These are phyloP conservation scores for Trichosporon asahii DNA, from an alignment of 1,284 basidiomycete species.

Conservation along the genomic window DNA sequence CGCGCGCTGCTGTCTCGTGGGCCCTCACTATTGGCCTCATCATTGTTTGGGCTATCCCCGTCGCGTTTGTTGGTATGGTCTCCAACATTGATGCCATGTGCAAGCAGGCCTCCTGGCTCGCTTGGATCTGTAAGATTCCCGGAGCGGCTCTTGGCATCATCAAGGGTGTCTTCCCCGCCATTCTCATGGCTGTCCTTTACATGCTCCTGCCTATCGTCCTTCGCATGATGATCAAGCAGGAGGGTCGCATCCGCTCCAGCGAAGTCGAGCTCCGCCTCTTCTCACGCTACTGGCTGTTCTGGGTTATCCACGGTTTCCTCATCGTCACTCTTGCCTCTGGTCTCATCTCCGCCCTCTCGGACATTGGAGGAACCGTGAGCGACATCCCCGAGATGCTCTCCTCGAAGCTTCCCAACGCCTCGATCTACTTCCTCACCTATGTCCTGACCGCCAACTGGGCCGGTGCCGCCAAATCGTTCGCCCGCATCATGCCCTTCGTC, in stretches of 20 bases:
- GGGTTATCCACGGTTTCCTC: slow-evolving; percentile 85
- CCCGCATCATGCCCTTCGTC: slow-evolving; percentile 70
- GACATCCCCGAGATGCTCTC: slow-evolving; percentile 67
- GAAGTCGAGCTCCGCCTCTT: slow-evolving; percentile 86
- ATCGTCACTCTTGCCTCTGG: slow-evolving; percentile 79
- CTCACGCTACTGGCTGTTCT: slow-evolving; percentile 88
- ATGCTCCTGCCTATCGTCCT: slow-evolving; percentile 85
- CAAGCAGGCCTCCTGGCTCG: slow-evolving; percentile 52
- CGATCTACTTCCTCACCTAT: slow-evolving; percentile 86
- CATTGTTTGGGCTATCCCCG: slow-evolving; percentile 57
- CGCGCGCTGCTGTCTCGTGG: slow-evolving; percentile 55
- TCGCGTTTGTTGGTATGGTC: slow-evolving; percentile 79
- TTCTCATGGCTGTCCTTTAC: slow-evolving; percentile 81
- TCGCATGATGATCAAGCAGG: slow-evolving; percentile 49
- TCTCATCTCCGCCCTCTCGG: slow-evolving; percentile 65
- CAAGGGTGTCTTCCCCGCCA: slow-evolving; percentile 81
- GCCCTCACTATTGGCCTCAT: slow-evolving; percentile 56
- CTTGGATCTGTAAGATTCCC: slow-evolving; percentile 75
- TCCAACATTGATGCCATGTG: slow-evolving; percentile 78
- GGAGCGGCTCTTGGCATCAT: slow-evolving; percentile 67
- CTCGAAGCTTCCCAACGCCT: slow-evolving; percentile 71
- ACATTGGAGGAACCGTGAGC: slow-evolving; percentile 62
- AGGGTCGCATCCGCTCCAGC: slow-evolving; percentile 56
- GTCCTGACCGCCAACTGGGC: slow-evolving; percentile 57
- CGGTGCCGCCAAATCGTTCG: slow-evolving; percentile 71